These are phyloP conservation scores for Marasmius fiardii DNA, from an alignment of 1,284 basidiomycete genomes.

Conservation along the genomic window DNA sequence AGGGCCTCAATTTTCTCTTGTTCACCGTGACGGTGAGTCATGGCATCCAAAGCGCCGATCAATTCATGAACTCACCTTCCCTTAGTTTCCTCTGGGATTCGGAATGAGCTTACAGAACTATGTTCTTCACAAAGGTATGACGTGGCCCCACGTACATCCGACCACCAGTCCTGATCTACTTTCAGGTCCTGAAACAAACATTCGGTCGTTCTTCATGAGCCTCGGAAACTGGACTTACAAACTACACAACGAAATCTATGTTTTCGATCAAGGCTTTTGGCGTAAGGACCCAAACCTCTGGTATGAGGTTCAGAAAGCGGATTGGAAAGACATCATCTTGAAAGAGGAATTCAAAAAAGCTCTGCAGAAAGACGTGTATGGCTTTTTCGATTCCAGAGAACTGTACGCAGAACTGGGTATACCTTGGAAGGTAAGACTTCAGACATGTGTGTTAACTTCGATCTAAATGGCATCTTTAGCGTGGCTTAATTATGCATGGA, in stretches of 20 bases:
- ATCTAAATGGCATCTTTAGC: constrained; percentile 33
- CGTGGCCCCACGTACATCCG: not conserved
- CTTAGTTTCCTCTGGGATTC: constrained; percentile 43
- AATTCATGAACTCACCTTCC: constrained; percentile 1
- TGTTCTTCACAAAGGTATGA: constrained; percentile 52
- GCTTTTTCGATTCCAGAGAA: constrained; percentile 71
- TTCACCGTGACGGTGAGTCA: constrained; percentile 39
- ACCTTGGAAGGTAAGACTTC: constrained; percentile 71
- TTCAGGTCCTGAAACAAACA: constrained; percentile 48
- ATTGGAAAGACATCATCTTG: constrained; percentile 75
- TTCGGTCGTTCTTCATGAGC: constrained; percentile 52
- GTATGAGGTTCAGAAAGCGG: constrained; percentile 66
- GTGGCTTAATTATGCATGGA: constrained; percentile 70
- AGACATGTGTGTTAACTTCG: not conserved
- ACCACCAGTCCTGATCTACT: not conserved
- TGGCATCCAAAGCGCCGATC: not conserved
- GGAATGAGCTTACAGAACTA: constrained; percentile 36
- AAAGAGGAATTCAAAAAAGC: constrained; percentile 66
- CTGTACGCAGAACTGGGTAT: constrained; percentile 72
- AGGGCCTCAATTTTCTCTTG: constrained; percentile 36
- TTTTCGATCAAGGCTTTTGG: constrained; percentile 73
- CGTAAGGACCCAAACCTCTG: constrained; percentile 60
- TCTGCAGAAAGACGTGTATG: constrained; percentile 68
- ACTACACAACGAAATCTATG: constrained; percentile 69
- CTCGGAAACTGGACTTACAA: constrained; percentile 48